Base-by-base conservation (phyloP, 2,329 filamentous ascomycete species). In the Monosporascus sp. region DNA sequence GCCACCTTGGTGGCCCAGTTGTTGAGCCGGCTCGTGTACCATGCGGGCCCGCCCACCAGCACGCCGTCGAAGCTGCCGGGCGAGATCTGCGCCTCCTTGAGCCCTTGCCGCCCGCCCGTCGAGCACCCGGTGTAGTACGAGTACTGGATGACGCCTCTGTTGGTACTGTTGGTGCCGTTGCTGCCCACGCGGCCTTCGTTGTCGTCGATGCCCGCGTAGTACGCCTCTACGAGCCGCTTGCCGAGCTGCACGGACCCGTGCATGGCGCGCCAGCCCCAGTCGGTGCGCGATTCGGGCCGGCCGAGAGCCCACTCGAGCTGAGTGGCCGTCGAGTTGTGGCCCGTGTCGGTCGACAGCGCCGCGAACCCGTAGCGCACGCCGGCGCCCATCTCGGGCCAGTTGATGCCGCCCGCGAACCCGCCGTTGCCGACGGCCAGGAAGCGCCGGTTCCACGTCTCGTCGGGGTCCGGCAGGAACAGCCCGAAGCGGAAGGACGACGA, bases 71-170 rank as follows among this genome's bases (percentile, higher is more conserved):
- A 83, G 57, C 79, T 79, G 7, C 75, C 73, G 0, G 81, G 80
- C 49, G 72, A 81, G 11, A 72, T 65, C 60, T 83, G 76, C 3
- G 76, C 70, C 53, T 78, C 75, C 56, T 78, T 80, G 9, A 82
- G 65, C 3, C 81, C 81, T 65, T 84, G 80, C 0, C 81, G 70
- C 0, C 81, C 81, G 18, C 82, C 82, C 0, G 80, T 83, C 1
- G 78, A 82, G 64, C 80, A 83, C 22, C 81, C 82, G 31, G 73
- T 71, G 62, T 77, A 83, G 65, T 83, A 83, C 7, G 74, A 77
- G 62, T 77, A 77, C 4, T 69, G 62, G 45, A 69, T 69, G n/a
- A 46, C 14, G 22, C 9, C 17, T 15, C 3, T n/a, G 9, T 2
- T 46, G n/a, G 5, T 49, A 6, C 67, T 65, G 57, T 83, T 83